Percentiles rank a stretch among this genome's conserved stretches.
Conservation (phyloP, 2,329 filamentous ascomycete genomes). For the Fusarium aywerte region DNA sequence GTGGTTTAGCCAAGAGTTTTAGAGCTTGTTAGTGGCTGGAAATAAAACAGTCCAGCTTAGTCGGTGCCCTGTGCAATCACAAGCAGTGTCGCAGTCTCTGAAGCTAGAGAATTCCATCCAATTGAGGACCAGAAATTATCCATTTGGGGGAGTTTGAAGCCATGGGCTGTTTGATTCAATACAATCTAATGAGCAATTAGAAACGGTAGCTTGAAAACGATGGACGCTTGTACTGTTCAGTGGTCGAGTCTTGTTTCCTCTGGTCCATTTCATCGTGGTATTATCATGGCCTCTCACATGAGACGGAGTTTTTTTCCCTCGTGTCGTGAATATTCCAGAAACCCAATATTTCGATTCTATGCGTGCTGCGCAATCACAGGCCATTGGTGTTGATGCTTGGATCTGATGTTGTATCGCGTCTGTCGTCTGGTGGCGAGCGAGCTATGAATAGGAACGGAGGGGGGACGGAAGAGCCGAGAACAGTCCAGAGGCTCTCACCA, state of each 20-base stretch:
- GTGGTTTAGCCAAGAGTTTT: slow-evolving; percentile 26
- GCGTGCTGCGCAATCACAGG: slow-evolving; percentile 15
- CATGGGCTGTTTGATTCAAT: slow-evolving; percentile 2
- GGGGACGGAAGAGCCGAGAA: slow-evolving; percentile 24
- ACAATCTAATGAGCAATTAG: slow-evolving; percentile 18
- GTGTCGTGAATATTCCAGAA: neutral
- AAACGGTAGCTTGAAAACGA: slow-evolving; percentile 30
- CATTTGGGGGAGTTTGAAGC: slow-evolving; percentile 5
- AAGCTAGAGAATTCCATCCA: slow-evolving; percentile 8
- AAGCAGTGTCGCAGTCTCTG: slow-evolving; percentile 20
- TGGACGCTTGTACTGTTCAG: slow-evolving; percentile 7
- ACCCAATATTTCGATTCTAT: neutral
- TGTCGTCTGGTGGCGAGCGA: slow-evolving; percentile 24
- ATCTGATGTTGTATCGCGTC: slow-evolving; percentile 33
- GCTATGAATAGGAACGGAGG: slow-evolving; percentile 37
- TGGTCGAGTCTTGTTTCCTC: slow-evolving; percentile 5
- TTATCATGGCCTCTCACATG: neutral
- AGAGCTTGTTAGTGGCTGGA: slow-evolving; percentile 22
- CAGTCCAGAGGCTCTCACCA: slow-evolving; percentile 2
- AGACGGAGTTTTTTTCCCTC: neutral
- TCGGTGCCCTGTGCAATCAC: slow-evolving; percentile 21
- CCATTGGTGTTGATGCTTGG: slow-evolving; percentile 4
- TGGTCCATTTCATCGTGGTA: neutral
- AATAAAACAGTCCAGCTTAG: neutral
- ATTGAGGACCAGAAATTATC: slow-evolving; percentile 10